Conservation (phyloP, 768 basidiomycete genomes). For the Dentipellis sp. region DNA sequence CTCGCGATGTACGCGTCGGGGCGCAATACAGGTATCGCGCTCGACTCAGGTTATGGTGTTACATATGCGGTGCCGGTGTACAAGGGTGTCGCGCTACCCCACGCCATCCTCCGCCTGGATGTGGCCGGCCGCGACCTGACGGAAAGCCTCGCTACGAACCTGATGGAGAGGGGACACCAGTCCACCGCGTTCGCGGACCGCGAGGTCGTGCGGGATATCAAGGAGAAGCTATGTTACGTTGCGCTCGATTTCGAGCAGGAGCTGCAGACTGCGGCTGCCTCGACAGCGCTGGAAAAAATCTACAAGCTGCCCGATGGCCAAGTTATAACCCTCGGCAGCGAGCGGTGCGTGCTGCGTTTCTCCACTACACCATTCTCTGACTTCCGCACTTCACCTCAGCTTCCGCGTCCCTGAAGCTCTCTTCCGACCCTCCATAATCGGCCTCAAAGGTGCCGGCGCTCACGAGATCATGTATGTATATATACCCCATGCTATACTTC, state of each 20-base stretch:
- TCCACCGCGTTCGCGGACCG: slow-evolving; percentile 89
- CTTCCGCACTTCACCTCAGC: slow-evolving; percentile 13
- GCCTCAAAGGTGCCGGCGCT: slow-evolving; percentile 76
- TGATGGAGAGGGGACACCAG: slow-evolving; percentile 84
- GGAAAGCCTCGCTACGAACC: slow-evolving; percentile 69
- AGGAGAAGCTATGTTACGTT: slow-evolving; percentile 87
- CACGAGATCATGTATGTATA: slow-evolving; percentile 45
- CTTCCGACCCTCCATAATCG: slow-evolving; percentile 48
- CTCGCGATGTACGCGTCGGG: slow-evolving; percentile 81
- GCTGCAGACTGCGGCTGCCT: slow-evolving; percentile 79
- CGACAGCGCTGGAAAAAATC: slow-evolving; percentile 81
- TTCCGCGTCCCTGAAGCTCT: slow-evolving; percentile 49
- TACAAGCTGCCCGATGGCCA: slow-evolving; percentile 90
- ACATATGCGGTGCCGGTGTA: slow-evolving; percentile 94
- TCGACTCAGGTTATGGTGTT: slow-evolving; percentile 94
- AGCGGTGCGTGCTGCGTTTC: slow-evolving; percentile 28
- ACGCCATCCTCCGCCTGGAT: slow-evolving; percentile 87
- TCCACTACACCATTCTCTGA: neutral
- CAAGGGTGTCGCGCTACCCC: slow-evolving; percentile 85
- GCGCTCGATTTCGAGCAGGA: slow-evolving; percentile 91
- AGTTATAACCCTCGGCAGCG: slow-evolving; percentile 76
- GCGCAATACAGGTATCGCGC: slow-evolving; percentile 86
- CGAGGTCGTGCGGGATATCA: slow-evolving; percentile 93
- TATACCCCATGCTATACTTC: neutral
- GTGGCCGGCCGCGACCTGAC: slow-evolving; percentile 88